These are phyloP conservation scores for Afroboletus lepidellus DNA, from an alignment of 1,284 basidiomycete genomes.

Conservation along the genomic window DNA sequence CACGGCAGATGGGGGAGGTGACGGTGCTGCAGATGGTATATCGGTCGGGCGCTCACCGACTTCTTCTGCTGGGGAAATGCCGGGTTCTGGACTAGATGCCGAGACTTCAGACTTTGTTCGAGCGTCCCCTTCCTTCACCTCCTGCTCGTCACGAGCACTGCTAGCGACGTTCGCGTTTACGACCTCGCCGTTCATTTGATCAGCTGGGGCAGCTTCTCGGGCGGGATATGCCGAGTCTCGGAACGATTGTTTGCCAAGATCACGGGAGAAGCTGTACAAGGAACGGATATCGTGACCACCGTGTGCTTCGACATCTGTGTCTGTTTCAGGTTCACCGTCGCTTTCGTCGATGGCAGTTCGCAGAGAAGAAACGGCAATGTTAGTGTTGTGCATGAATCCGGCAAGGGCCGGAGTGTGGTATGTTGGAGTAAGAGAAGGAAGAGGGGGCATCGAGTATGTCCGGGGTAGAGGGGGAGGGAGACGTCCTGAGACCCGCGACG, in stretches of 20 bases:
- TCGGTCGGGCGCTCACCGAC: conserved; percentile 18
- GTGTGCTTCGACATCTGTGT: conserved; percentile 32
- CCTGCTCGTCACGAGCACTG: conserved; percentile 15
- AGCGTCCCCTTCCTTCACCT: conserved; percentile 4
- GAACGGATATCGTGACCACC: conserved; percentile 30
- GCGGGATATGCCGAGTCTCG: conserved; percentile 25
- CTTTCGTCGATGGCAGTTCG: conserved; percentile 38
- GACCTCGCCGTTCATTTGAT: conserved; percentile 27
- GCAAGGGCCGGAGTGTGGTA: conserved; percentile 28
- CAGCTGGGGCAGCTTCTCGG: conserved; percentile 22
- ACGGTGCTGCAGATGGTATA: conserved; percentile 31
- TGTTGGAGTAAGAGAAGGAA: conserved; percentile 29
- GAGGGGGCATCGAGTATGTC: conserved; percentile 34
- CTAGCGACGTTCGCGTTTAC: conserved; percentile 12
- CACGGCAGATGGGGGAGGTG: conserved; percentile 33
- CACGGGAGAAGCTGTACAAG: conserved; percentile 35
- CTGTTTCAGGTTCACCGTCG: conserved; percentile 35
- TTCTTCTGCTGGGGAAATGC: conserved; percentile 25
- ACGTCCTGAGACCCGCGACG: conserved; percentile 33
- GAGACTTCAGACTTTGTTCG: conserved; percentile 18
- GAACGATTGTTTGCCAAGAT: conserved; percentile 29
- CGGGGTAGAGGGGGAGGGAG: conserved; percentile 33
- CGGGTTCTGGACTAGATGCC: conserved; percentile 21
- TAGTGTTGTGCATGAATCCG: conserved; percentile 37
- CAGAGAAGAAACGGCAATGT: conserved; percentile 38